phyloP scores from a whole-genome alignment of 306 rosid species.

The Lathyrus sativus region DNA sequence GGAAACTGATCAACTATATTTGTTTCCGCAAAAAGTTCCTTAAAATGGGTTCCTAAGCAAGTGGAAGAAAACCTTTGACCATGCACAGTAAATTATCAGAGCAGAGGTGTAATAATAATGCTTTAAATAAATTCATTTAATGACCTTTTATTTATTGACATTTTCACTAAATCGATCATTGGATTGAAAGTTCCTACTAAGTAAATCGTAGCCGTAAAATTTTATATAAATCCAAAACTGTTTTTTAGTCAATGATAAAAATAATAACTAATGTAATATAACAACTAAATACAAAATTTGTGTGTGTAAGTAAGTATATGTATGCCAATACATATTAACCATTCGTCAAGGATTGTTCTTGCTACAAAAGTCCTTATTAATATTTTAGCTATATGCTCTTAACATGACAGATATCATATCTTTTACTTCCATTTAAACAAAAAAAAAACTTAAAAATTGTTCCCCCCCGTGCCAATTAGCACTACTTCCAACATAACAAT shows the following conservation, averaged over 20 bases:
- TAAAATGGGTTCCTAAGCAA: conserved; percentile 19
- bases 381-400: conserved; percentile 14
- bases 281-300: neutral
- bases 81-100: conserved; percentile 14
- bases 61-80: conserved; percentile 17
- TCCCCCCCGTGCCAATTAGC: conserved; percentile 22
- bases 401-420: conserved; percentile 22
- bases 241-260: neutral
- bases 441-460: conserved; percentile 16
- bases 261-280: no score
- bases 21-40: conserved; percentile 14
- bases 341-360: conserved; percentile 4
- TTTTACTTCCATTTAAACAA: conserved; percentile 10
- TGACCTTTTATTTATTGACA: conserved; percentile 2
- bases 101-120: conserved; percentile 1
- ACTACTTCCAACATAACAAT: conserved; percentile 22
- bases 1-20: conserved; percentile 12
- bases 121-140: neutral
- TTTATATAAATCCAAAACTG: conserved; percentile 5
- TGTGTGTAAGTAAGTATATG: neutral
- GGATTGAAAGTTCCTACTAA: neutral
- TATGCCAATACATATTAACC: neutral
- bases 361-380: neutral
- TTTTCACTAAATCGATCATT: conserved; percentile 3
- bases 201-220: conserved; percentile 9